Base-by-base conservation (phyloP, 768 basidiomycete genomes). In the Artomyces pyxidatus region DNA sequence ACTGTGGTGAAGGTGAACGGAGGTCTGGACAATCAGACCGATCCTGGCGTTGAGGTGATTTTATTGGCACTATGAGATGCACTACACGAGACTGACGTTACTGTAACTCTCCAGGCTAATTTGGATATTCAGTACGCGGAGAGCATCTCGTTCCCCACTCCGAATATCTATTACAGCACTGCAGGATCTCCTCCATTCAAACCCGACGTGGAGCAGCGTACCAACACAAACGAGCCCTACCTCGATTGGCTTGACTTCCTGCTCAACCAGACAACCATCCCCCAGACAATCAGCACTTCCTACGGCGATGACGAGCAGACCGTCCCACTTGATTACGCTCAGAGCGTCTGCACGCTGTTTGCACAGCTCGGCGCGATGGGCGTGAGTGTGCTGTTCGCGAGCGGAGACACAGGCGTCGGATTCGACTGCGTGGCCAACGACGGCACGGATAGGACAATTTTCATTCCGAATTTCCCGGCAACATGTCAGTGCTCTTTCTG, bases 341-440 rank as follows among this genome's bases (percentile, higher is more conserved):
- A 54, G n/a, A 63, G 58, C 5, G 80, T 85, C 23, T 85, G 83
- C 70, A 75, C 77, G 47, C 54, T 74, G 38, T 80, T 84, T 50
- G 80, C 78, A 6, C 74, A 78, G 54, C 74, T 85, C 39, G 83
- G 83, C 25, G 67, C 73, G 30, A 68, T 69, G 21, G 83, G 83
- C 12, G 74, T 70, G 45, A 79, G 74, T 27, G 68, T 78, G 25
- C 71, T 83, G 65, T 84, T 83, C 69, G 76, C 76, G 29, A 78
- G 77, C 46, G 83, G 83, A 35, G 82, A 84, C 54, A 63, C 58
- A 44, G 82, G 81, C 32, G 82, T 84, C 35, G 82, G 83, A 30
- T 77, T 63, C 12, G 81, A 80, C 51, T 85, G 83, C 59, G 43
- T 45, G 19, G 59, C 65, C 11, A 71, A 69, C 55, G 65, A 69